Percentiles rank a stretch among this genome's conserved stretches.
Evolutionary conservation across 2,329 filamentous ascomycete species (phyloP).

Genomic region (Didymella pomorum): DNA sequence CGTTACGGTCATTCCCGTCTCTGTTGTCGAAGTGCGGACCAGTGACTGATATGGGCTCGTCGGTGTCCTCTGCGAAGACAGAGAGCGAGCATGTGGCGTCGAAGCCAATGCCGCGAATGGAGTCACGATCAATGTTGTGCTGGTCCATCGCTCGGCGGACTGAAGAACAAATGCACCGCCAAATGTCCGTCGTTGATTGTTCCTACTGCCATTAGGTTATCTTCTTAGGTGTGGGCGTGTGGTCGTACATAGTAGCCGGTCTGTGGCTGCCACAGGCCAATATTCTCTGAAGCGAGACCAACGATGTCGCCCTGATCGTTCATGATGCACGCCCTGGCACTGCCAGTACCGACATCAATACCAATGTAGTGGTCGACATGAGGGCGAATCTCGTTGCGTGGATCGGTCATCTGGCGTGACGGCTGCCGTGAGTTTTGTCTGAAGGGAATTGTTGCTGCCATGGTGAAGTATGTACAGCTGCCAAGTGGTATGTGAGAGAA

Average conservation of each 20-base stretch:
- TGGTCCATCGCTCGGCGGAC: constrained; percentile 84
- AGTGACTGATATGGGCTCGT: constrained; percentile 90
- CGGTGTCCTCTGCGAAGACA: constrained; percentile 87
- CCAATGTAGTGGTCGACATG: constrained; percentile 75
- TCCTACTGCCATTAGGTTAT: constrained; percentile 64
- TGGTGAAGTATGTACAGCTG: constrained; percentile 20
- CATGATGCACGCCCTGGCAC: constrained; percentile 94
- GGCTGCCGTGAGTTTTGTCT: constrained; percentile 41
- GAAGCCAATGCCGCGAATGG: constrained; percentile 91
- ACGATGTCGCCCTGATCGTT: constrained; percentile 89
- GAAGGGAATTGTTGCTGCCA: constrained; percentile 39
- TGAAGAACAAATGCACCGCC: constrained; percentile 90
- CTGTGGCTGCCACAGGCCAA: constrained; percentile 62
- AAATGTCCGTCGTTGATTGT: constrained; percentile 98
- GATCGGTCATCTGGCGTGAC: constrained; percentile 59
- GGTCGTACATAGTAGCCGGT: constrained; percentile 62
- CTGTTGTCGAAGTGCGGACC: constrained; percentile 82
- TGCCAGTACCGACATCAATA: constrained; percentile 96
- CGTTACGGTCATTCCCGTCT: constrained; percentile 85
- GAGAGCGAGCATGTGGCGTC: constrained; percentile 98
- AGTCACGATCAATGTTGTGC: constrained; percentile 76
- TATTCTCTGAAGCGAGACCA: constrained; percentile 61
- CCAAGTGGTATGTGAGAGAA: not conserved
- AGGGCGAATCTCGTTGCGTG: constrained; percentile 65
- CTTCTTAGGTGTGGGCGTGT: not conserved